These are phyloP conservation scores for Acanthamoeba lenticulata DNA, from an alignment of 208 protist species.

Conservation along the genomic window DNA sequence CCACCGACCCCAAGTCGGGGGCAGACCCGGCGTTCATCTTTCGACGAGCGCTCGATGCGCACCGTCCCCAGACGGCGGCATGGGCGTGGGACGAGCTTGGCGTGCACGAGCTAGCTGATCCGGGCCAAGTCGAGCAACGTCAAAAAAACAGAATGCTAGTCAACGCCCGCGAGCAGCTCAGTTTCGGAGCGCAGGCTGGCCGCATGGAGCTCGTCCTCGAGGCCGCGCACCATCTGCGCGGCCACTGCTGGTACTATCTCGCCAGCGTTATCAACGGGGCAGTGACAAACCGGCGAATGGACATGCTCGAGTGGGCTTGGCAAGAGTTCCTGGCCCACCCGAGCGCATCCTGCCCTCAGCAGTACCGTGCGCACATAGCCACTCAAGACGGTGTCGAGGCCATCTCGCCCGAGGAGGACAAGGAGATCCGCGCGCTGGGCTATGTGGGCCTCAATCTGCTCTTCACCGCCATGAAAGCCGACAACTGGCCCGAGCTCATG, in stretches of 20 bases:
- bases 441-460: neutral
- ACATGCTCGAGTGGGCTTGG: neutral
- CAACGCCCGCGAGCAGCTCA: neutral
- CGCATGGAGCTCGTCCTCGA: neutral
- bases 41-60: neutral
- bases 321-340: neutral
- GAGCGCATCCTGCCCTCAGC: neutral
- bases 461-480: neutral
- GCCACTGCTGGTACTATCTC: neutral
- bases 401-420: neutral
- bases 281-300: neutral
- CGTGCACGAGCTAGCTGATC: neutral
- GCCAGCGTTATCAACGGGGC: neutral
- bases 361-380: neutral
- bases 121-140: neutral
- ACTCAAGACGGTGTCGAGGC: neutral
- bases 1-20: neutral
- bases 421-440: neutral
- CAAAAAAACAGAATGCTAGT: neutral
- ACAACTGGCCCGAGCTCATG: neutral
- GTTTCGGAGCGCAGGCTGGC: neutral
- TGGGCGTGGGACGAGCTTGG: slow-evolving; percentile 19
- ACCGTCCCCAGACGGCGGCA: neutral
- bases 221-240: neutral
- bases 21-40: neutral